These are phyloP conservation scores for Tilletia caries DNA, from an alignment of 1,284 basidiomycete species.

Conservation along the genomic window DNA sequence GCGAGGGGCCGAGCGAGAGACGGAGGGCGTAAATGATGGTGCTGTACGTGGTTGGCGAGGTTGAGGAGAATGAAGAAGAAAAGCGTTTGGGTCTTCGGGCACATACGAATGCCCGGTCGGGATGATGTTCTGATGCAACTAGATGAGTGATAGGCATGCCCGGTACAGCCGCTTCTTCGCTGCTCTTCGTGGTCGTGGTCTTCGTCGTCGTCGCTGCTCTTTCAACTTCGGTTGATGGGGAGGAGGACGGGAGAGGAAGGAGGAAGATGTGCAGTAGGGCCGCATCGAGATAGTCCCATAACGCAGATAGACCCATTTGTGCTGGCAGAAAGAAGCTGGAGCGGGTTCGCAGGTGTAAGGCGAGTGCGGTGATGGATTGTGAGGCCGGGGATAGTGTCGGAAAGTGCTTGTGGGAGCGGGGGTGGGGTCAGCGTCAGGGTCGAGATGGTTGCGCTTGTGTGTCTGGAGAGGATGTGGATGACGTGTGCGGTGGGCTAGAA, in stretches of 20 bases:
- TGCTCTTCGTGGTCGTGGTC: slow-evolving; percentile 54
- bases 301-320: slow-evolving; percentile 75
- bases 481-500: not conserved
- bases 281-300: slow-evolving; percentile 93
- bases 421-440: not conserved
- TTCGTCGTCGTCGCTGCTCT: too few relatives aligned
- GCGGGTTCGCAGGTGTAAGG: slow-evolving; percentile 77
- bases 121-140: slow-evolving; percentile 66
- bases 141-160: slow-evolving; percentile 71
- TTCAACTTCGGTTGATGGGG: too few relatives aligned
- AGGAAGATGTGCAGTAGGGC: slow-evolving; percentile 63
- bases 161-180: slow-evolving; percentile 54
- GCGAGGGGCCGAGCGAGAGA: slow-evolving; percentile 16
- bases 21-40: slow-evolving; percentile 35
- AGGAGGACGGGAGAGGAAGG: slow-evolving; percentile 15
- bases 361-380: slow-evolving; percentile 62
- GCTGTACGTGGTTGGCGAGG: slow-evolving; percentile 32
- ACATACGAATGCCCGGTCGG: slow-evolving; percentile 67
- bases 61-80: slow-evolving; percentile 11
- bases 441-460: not conserved
- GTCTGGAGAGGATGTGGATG: slow-evolving; percentile 8
- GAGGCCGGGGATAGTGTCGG: not conserved
- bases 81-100: slow-evolving; percentile 60
- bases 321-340: slow-evolving; percentile 83
- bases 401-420: not conserved